Evolutionary conservation across 2,329 filamentous ascomycete genomes (phyloP), one percentile per base, ranked within the genome.

Genomic region (Colletotrichum caudatum): DNA sequence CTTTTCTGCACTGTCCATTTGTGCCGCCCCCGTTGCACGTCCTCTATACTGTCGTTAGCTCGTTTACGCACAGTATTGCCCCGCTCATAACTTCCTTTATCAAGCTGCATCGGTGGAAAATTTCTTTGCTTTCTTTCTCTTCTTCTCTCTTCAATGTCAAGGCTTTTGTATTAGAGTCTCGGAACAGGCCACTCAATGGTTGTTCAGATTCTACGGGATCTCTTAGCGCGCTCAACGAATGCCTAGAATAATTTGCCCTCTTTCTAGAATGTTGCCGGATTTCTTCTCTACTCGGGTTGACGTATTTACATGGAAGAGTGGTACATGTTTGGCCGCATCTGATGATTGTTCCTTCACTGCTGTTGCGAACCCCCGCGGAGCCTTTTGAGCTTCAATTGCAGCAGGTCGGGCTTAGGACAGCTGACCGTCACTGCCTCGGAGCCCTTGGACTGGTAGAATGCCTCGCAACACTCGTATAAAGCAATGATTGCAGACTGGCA

Each of bases 111-210:
- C 93, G 73, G 91, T 89, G 60, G 92, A 92, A 41, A 44, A 23
- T 62, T 69, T 51, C 12, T 41, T 41, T 11, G 2, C 2, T 71
- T 72, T 79, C 29, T 79, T 79, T 79, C 79, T 78, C 81, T 81
- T 81, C 82, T 83, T 84, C 84, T 83, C 81, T 82, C 85, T 83
- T 87, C 86, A 95, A 93, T 94, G 91, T 94, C 90, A 89, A 87
- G 91, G 92, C 94, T 92, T 93, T 92, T 90, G 93, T 93, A 93
- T 95, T 98, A 98, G 96, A 99, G 96, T 99, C 96, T 97, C 95
- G 95, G 93, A 93, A 91, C 90, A 93, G 90, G 93, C 90, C 82
- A 81, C 81, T 95, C 93, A 94, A 89, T 98, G 89, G 93, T 94
- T 94, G 91, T 93, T 94, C 93, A 97, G 94, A 89, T 92, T 89